These are phyloP conservation scores for Pleurotus pulmonarius DNA, from an alignment of 768 basidiomycete genomes.

Conservation along the genomic window DNA sequence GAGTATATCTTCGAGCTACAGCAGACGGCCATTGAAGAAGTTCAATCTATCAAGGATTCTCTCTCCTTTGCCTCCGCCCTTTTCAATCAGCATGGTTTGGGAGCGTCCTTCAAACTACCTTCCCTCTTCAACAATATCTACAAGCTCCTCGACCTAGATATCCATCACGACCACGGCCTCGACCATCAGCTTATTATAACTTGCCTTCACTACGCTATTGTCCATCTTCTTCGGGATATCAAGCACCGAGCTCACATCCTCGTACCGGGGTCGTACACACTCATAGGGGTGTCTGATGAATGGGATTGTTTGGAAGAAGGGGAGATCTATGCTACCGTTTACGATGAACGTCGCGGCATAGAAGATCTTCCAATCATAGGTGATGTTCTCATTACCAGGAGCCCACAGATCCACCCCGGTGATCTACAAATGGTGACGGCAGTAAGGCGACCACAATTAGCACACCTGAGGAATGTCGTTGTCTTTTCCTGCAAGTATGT, in stretches of 20 bases:
- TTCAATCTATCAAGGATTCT: constrained; percentile 27
- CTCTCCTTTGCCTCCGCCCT: constrained; percentile 32
- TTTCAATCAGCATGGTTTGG: constrained; percentile 40
- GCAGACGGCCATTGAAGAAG: constrained; percentile 29
- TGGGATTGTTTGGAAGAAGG: constrained; percentile 41
- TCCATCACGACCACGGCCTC: constrained; percentile 8
- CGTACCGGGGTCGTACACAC: constrained; percentile 43
- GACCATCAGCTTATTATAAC: constrained; percentile 33
- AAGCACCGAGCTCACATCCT: constrained; percentile 49
- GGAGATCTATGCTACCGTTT: constrained; percentile 42
- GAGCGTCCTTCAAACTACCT: constrained; percentile 39
- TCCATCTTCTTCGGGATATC: constrained; percentile 46
- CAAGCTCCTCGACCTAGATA: constrained; percentile 24
- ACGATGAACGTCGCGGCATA: constrained; percentile 23
- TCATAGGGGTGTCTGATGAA: constrained; percentile 53
- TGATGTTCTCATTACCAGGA: constrained; percentile 40
- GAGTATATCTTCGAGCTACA: constrained; percentile 34
- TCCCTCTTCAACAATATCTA: constrained; percentile 36
- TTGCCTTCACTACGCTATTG: constrained; percentile 32
- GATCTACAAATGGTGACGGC: constrained; percentile 39
- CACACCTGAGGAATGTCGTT: constrained; percentile 39
- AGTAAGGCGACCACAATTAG: constrained; percentile 34
- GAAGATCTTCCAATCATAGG: constrained; percentile 28
- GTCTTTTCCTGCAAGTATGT: constrained; percentile 47
- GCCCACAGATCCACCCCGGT: constrained; percentile 53